phyloP scores from a whole-genome alignment of 306 rosid genomes.

The Sicyos edulis region DNA sequence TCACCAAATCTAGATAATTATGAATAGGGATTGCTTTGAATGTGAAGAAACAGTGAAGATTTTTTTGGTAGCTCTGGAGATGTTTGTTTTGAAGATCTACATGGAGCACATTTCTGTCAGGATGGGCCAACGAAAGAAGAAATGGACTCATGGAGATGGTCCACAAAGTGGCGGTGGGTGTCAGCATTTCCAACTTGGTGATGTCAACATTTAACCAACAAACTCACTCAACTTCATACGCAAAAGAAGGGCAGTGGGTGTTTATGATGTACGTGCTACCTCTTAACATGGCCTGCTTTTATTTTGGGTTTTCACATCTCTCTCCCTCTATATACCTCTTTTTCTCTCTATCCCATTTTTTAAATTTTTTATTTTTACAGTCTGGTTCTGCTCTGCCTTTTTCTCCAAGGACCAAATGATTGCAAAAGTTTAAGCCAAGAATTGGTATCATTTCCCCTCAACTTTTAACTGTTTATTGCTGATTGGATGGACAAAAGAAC shows the following conservation, averaged over 20 bases:
- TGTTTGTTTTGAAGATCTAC: constrained; percentile 14
- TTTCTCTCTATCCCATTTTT: neutral
- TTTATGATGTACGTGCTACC: constrained; percentile 17
- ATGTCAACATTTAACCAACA: constrained; percentile 30
- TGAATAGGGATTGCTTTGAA: constrained; percentile 8
- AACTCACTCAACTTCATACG: constrained; percentile 2
- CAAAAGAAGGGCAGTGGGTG: constrained; percentile 10
- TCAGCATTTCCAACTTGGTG: constrained; percentile 26
- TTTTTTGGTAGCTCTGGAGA: constrained; percentile 12
- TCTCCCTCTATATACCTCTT: neutral
- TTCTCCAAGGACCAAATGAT: constrained; percentile 23
- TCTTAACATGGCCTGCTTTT: constrained; percentile 14
- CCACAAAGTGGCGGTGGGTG: constrained; percentile 14
- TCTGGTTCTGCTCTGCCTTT: constrained; percentile 2
- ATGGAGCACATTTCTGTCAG: constrained; percentile 18
- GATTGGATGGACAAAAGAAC: constrained; percentile 45
- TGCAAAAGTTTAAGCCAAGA: constrained; percentile 29
- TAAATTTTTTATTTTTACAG: constrained; percentile 1
- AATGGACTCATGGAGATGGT: constrained; percentile 27
- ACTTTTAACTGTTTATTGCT: constrained; percentile 31
- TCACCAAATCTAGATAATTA: neutral
- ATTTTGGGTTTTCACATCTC: neutral
- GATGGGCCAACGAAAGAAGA: constrained; percentile 5
- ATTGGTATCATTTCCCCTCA: constrained; percentile 23
- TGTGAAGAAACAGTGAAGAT: constrained; percentile 10